Evolutionary conservation across 257 asterid species (phyloP).

Genomic region (Knoxia roxburghii): DNA sequence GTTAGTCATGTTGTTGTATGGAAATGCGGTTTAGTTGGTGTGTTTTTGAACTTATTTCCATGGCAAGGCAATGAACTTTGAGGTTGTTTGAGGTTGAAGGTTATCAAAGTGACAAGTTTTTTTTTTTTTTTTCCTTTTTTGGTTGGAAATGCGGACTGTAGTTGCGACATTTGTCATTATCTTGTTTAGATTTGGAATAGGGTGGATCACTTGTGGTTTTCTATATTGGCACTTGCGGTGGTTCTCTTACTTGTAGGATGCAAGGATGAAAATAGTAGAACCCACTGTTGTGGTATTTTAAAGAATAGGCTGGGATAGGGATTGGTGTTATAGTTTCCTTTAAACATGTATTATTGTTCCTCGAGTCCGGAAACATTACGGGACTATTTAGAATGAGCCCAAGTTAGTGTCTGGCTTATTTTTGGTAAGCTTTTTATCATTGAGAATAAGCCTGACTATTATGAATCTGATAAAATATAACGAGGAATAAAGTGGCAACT

Average conservation of each 20-base stretch:
- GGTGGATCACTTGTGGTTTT: conserved; percentile 1
- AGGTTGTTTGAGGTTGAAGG: background rate
- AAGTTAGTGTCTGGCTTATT: background rate
- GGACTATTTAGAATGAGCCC: background rate
- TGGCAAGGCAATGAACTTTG: background rate
- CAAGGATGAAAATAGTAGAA: background rate
- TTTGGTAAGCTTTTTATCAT: background rate
- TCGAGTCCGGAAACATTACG: background rate
- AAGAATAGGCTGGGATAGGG: background rate
- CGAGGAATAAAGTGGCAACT: background rate
- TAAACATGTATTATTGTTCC: background rate
- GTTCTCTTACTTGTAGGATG: background rate
- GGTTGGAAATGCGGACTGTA: background rate
- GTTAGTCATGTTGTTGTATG: background rate
- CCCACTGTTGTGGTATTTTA: background rate
- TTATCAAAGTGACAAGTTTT: background rate
- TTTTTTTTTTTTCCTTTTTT: background rate
- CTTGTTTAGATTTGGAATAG: background rate
- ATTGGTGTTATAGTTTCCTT: background rate
- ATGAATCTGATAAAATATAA: background rate
- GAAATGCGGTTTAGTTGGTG: background rate
- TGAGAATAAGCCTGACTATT: no score
- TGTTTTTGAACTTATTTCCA: background rate
- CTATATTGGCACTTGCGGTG: background rate
- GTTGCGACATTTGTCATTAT: background rate